phyloP scores from a whole-genome alignment of 2,329 filamentous ascomycete genomes.

The Aquanectria penicillioides region DNA sequence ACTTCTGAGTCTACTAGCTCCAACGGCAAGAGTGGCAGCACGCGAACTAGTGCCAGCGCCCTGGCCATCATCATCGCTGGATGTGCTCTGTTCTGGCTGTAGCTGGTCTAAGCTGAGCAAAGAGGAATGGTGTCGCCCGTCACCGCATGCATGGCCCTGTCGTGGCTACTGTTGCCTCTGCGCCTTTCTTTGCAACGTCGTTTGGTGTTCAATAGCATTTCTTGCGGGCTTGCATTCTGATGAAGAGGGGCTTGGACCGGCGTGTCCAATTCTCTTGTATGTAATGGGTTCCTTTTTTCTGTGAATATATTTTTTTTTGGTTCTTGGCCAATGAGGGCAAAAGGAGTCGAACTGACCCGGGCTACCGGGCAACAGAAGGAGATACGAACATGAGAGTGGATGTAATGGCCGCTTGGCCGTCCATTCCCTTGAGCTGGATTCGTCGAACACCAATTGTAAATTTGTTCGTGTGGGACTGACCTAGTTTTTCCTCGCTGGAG shows the following conservation, averaged over 20 bases:
- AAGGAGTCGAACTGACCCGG: conserved; percentile 25
- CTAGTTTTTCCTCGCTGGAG: neutral
- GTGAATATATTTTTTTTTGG: conserved; percentile 35
- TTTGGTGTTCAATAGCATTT: conserved; percentile 34
- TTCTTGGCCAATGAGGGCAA: conserved; percentile 19
- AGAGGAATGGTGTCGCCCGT: neutral
- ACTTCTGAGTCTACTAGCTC: conserved; percentile 40
- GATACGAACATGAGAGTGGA: conserved; percentile 18
- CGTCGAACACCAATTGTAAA: neutral
- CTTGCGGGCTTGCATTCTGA: conserved; percentile 33
- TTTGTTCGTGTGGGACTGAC: neutral
- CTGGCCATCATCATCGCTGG: conserved; percentile 51
- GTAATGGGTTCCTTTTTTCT: conserved; percentile 34
- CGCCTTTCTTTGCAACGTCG: neutral
- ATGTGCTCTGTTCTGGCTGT: conserved; percentile 49
- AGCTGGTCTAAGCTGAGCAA: conserved; percentile 19
- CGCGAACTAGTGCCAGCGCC: conserved; percentile 47
- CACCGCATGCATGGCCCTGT: neutral
- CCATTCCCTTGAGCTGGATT: conserved; percentile 28
- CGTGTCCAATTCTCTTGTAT: conserved; percentile 32
- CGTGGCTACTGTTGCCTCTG: conserved; percentile 5
- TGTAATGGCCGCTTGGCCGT: conserved; percentile 36
- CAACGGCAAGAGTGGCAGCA: conserved; percentile 45
- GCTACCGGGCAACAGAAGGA: conserved; percentile 13
- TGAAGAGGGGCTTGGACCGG: conserved; percentile 30